A percentile compares a stretch with the other conserved stretches of the same genome.
phyloP scores from a whole-genome alignment of 306 rosid genomes.

The Cercis canadensis region DNA sequence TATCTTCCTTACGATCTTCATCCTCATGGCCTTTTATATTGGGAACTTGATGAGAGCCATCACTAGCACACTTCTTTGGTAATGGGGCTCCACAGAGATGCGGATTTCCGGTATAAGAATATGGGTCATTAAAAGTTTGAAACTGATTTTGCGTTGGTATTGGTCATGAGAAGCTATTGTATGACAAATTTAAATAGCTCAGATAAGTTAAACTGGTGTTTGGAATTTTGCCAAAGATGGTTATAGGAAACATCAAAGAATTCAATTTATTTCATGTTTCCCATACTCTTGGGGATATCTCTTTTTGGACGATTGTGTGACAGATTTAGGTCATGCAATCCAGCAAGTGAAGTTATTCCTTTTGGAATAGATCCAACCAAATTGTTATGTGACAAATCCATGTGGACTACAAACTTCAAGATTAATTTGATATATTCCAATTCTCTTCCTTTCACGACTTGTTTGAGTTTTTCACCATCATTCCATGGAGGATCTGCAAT shows the following conservation, averaged over 20 bases:
- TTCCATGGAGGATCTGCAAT: neutral
- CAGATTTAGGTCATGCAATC: neutral
- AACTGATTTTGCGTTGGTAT: neutral
- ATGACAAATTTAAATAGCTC: neutral
- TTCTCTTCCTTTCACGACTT: conserved; percentile 22
- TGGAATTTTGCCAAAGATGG: conserved; percentile 19
- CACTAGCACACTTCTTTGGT: neutral
- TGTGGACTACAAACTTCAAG: neutral
- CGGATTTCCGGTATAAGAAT: neutral
- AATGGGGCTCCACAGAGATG: neutral
- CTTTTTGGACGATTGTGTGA: neutral
- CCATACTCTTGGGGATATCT: neutral
- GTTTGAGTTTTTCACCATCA: neutral
- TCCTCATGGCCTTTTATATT: neutral
- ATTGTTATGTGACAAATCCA: neutral
- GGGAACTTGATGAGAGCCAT: neutral
- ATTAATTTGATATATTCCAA: neutral
- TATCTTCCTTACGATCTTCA: neutral
- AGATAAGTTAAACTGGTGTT: neutral
- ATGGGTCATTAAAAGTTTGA: neutral
- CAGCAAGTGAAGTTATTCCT: neutral
- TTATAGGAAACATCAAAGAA: conserved; percentile 3
- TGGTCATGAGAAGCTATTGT: conserved; percentile 10
- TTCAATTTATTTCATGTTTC: neutral
- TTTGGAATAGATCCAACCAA: neutral